These are phyloP conservation scores for Fistulinella prunicolor DNA, from an alignment of 768 basidiomycete genomes.

Conservation along the genomic window DNA sequence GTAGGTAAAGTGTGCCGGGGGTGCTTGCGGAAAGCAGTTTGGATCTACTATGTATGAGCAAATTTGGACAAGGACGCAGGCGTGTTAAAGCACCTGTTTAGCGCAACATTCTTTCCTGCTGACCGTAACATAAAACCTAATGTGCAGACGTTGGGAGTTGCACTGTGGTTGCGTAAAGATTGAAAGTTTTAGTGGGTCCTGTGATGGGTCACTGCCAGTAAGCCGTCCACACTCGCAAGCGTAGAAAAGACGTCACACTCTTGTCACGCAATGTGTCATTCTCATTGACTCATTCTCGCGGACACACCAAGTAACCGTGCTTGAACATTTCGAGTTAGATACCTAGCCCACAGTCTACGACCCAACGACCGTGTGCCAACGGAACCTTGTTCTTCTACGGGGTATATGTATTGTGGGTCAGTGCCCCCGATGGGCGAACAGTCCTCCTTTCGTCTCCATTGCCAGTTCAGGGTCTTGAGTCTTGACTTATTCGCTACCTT, in stretches of 20 bases:
- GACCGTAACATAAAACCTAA: constrained; percentile 39
- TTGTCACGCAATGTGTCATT: constrained; percentile 10
- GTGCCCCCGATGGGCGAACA: background rate
- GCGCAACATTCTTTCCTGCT: constrained; percentile 36
- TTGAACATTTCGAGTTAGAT: background rate
- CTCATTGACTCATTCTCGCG: background rate
- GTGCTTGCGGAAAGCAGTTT: constrained; percentile 12
- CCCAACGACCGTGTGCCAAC: background rate
- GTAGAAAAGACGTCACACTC: background rate
- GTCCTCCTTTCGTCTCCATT: background rate
- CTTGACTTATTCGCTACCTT: background rate
- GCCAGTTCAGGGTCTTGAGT: background rate
- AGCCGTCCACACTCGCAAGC: background rate
- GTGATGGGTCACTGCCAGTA: background rate
- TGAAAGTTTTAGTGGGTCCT: too few species aligned
- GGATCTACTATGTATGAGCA: constrained; percentile 17
- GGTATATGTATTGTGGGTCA: background rate
- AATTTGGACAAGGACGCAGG: background rate
- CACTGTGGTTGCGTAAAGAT: constrained; percentile 7
- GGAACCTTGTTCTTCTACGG: background rate
- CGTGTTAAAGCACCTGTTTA: constrained; percentile 35
- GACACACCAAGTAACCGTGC: background rate
- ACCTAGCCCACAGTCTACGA: background rate
- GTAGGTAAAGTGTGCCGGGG: background rate
- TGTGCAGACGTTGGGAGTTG: constrained; percentile 7